Conservation (phyloP, 441 rosid genomes). For the Erodium texanum region DNA sequence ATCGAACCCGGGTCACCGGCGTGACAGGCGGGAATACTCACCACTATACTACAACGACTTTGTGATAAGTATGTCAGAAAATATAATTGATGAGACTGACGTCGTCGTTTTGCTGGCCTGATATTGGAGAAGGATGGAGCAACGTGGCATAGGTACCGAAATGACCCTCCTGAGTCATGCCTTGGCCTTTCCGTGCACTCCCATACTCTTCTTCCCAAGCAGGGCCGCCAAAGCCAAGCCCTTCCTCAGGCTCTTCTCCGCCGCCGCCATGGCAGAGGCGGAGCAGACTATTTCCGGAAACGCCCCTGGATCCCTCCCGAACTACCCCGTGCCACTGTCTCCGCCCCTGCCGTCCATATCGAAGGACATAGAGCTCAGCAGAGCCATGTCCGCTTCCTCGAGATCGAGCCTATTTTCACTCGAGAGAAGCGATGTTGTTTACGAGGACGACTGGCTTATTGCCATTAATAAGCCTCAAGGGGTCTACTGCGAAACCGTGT, state of each 20-base stretch:
- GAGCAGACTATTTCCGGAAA: too few species aligned
- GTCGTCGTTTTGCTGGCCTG: neutral
- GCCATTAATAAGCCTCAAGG: slow-evolving; percentile 75
- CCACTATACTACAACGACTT: slow-evolving; percentile 3
- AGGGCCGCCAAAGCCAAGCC: neutral
- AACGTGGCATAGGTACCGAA: neutral
- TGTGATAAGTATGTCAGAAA: neutral
- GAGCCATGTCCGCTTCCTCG: slow-evolving; percentile 80
- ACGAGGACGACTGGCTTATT: slow-evolving; percentile 75
- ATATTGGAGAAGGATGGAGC: too few species aligned
- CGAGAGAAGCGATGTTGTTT: slow-evolving; percentile 36
- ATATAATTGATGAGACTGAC: neutral
- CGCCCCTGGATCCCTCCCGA: neutral
- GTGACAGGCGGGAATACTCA: slow-evolving; percentile 4
- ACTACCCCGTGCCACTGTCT: slow-evolving; percentile 67
- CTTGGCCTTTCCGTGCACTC: neutral
- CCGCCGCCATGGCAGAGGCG: slow-evolving; percentile 32
- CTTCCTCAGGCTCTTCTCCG: slow-evolving; percentile 23
- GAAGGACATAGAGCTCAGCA: slow-evolving; percentile 55
- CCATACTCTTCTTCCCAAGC: neutral
- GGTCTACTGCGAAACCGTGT: slow-evolving; percentile 64
- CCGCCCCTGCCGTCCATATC: slow-evolving; percentile 64
- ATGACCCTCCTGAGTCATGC: neutral
- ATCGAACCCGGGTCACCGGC: slow-evolving; percentile 76
- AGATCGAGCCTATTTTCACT: slow-evolving; percentile 54